Evolutionary conservation across 352 stramenopile genomes (phyloP).

Genomic region (Globisporangium nodosum): DNA sequence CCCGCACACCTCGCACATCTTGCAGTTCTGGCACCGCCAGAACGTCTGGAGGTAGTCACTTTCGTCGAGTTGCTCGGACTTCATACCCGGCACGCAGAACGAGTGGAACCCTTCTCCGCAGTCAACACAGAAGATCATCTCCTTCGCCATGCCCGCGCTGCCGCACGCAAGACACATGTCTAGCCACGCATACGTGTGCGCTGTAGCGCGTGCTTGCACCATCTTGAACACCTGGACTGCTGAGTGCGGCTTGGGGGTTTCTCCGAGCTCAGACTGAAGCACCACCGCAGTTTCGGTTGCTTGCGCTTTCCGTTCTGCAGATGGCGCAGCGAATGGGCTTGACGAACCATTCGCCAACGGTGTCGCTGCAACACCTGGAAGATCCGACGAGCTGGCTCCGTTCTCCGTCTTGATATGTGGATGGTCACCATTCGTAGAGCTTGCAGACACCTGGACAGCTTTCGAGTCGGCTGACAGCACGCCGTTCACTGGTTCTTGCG

Average conservation of each 20-base stretch:
- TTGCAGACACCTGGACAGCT: background rate
- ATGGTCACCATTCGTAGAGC: background rate
- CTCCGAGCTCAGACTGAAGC: conserved; percentile 63
- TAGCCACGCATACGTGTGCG: conserved; percentile 87
- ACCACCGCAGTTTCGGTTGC: conserved; percentile 14
- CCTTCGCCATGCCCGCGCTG: conserved; percentile 65
- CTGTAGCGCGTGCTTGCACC: conserved; percentile 68
- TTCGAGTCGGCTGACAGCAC: background rate
- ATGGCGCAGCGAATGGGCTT: background rate
- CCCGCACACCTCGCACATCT: conserved; percentile 93
- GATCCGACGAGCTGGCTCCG: background rate
- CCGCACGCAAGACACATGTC: conserved; percentile 91
- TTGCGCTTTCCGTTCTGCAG: conserved; percentile 4
- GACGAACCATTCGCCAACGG: background rate
- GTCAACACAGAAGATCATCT: conserved; percentile 94
- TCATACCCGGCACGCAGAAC: conserved; percentile 82
- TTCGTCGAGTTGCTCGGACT: conserved; percentile 18
- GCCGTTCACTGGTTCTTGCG: conserved; percentile 8
- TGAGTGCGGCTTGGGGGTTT: conserved; percentile 42
- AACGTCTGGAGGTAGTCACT: conserved; percentile 56
- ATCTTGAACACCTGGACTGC: conserved; percentile 68
- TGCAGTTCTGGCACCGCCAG: conserved; percentile 95
- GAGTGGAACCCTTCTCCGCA: conserved; percentile 94
- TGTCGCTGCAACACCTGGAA: background rate
- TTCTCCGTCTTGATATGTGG: background rate